Evolutionary conservation across 768 basidiomycete species (phyloP).

Genomic region (Amanita brunnescens): DNA sequence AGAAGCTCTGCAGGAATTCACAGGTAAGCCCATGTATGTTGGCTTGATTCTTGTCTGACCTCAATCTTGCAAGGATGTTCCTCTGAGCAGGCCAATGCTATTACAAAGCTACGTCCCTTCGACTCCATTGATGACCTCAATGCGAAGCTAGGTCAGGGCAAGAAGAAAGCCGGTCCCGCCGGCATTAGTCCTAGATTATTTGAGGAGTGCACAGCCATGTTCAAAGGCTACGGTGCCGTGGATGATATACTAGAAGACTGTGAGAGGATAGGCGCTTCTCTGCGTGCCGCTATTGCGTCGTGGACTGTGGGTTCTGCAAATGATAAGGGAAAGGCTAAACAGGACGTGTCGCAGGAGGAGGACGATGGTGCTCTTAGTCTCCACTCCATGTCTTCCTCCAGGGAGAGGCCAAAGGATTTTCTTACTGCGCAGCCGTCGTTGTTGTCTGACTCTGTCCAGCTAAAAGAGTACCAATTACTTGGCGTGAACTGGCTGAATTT

Average conservation of each 20-base stretch:
- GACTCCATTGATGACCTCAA: slow-evolving; percentile 66
- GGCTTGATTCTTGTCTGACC: slow-evolving; percentile 6
- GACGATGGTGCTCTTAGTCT: slow-evolving; percentile 62
- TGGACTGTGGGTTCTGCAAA: slow-evolving; percentile 47
- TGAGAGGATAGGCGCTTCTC: slow-evolving; percentile 71
- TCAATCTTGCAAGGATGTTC: slow-evolving; percentile 51
- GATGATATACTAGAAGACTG: slow-evolving; percentile 86
- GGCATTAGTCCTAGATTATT: slow-evolving; percentile 88
- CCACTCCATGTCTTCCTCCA: slow-evolving; percentile 33
- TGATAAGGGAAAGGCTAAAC: slow-evolving; percentile 32
- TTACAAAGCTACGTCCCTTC: slow-evolving; percentile 78
- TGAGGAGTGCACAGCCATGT: slow-evolving; percentile 81
- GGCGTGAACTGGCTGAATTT: slow-evolving; percentile 98
- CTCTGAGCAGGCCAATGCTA: slow-evolving; percentile 68
- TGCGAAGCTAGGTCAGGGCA: slow-evolving; percentile 71
- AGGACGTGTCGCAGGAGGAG: slow-evolving; percentile 22
- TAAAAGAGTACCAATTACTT: slow-evolving; percentile 96
- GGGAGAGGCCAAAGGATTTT: slow-evolving; percentile 48
- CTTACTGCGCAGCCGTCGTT: slow-evolving; percentile 66
- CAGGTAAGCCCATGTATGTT: slow-evolving; percentile 38
- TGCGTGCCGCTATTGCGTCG: slow-evolving; percentile 66
- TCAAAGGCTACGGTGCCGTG: slow-evolving; percentile 79
- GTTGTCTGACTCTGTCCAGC: slow-evolving; percentile 54
- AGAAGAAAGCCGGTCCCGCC: slow-evolving; percentile 72
- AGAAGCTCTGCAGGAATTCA: slow-evolving; percentile 66